Percentiles rank a stretch among this genome's conserved stretches.
These are phyloP conservation scores for Neltuma alba DNA, from an alignment of 306 rosid genomes.

Conservation along the genomic window DNA sequence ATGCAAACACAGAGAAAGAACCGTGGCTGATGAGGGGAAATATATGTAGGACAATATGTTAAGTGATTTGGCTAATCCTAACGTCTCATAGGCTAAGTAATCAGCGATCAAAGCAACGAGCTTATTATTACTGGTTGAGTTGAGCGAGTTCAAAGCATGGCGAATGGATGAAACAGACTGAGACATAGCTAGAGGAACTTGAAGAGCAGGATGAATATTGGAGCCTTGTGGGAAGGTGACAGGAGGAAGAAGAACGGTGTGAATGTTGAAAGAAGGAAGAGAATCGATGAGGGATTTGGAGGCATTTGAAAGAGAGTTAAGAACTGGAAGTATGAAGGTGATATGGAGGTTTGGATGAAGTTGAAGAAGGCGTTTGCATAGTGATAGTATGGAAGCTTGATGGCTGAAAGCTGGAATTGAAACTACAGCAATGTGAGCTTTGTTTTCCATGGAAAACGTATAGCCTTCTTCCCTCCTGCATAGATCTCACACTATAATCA, in stretches of 20 bases:
- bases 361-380: not conserved
- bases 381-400: not conserved
- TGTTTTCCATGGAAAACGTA: not conserved
- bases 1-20: not conserved
- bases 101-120: not conserved
- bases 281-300: not conserved
- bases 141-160: not conserved
- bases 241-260: not conserved
- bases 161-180: not conserved
- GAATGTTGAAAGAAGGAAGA: not conserved
- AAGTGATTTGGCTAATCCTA: not conserved
- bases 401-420: not conserved
- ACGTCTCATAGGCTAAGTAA: not conserved
- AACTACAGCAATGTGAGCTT: not conserved
- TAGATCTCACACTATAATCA: not conserved
- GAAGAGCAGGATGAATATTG: not conserved
- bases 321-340: not conserved
- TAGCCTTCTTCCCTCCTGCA: not conserved
- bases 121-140: not conserved
- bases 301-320: not conserved
- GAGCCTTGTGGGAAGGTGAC: not conserved
- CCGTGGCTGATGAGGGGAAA: not conserved
- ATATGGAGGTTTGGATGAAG: not conserved
- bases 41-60: not conserved
- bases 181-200: not conserved